phyloP scores from a whole-genome alignment of 108 stramenopile species.

The Skeletonema tropicum region DNA sequence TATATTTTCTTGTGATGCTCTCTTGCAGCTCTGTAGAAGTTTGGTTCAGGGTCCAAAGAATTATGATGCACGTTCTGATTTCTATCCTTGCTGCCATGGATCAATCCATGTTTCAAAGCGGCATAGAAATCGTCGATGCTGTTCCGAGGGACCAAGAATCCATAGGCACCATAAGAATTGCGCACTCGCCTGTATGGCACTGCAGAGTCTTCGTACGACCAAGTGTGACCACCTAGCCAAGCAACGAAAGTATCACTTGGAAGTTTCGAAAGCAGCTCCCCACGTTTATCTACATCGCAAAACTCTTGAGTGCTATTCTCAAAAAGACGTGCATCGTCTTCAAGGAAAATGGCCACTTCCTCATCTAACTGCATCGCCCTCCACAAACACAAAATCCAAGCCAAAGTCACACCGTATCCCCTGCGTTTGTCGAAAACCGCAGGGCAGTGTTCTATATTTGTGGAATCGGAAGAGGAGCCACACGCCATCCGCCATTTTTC shows the following conservation, averaged over 20 bases:
- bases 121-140: slow-evolving; percentile 3
- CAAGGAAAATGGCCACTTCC: not conserved
- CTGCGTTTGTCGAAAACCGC: not conserved
- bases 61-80: not conserved
- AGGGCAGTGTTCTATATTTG: slow-evolving; percentile 13
- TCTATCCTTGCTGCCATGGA: slow-evolving; percentile 3
- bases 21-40: slow-evolving; percentile 2
- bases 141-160: not conserved
- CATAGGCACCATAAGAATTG: not conserved
- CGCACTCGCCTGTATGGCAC: not conserved
- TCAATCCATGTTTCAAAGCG: not conserved
- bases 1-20: not conserved
- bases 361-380: slow-evolving; percentile 1
- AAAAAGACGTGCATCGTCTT: slow-evolving; percentile 5
- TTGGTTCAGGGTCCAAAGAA: slow-evolving; percentile 1
- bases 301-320: slow-evolving; percentile 1
- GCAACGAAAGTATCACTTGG: not conserved
- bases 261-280: not conserved
- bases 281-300: not conserved
- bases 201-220: slow-evolving; percentile 4
- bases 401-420: not conserved
- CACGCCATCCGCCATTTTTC: slow-evolving; percentile 17
- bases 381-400: slow-evolving; percentile 1
- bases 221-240: not conserved
- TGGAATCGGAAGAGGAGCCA: not conserved